Percentiles rank a stretch among this genome's conserved stretches.
Conservation (phyloP, 2,329 filamentous ascomycete species). For the Colletotrichum sp. region DNA sequence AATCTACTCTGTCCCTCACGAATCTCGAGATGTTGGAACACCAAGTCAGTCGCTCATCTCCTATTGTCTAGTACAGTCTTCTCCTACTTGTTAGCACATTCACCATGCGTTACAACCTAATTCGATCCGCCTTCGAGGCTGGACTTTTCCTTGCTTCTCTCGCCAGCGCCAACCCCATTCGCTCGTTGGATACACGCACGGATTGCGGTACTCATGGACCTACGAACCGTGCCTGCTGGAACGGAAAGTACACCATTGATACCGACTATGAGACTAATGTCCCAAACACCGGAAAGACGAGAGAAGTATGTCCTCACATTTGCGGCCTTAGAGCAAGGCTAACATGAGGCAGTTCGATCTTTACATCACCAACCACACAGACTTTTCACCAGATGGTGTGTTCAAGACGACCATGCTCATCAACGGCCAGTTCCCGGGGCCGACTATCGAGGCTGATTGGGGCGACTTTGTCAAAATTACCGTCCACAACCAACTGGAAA, state of each 20-base stretch:
- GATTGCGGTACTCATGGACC: slow-evolving; percentile 32
- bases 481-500: slow-evolving; percentile 63
- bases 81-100: not conserved
- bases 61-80: not conserved
- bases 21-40: not conserved
- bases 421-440: slow-evolving; percentile 54
- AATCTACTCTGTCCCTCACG: not conserved
- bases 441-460: slow-evolving; percentile 52
- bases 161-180: slow-evolving; percentile 5
- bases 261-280: slow-evolving; percentile 32
- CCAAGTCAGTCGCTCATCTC: slow-evolving; percentile 12
- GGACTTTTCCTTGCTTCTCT: slow-evolving; percentile 4
- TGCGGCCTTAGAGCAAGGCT: not conserved
- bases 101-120: not conserved
- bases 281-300: slow-evolving; percentile 28
- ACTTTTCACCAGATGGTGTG: slow-evolving; percentile 26
- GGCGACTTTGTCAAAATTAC: slow-evolving; percentile 56
- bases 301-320: slow-evolving; percentile 22
- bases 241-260: slow-evolving; percentile 31
- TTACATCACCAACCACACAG: slow-evolving; percentile 27
- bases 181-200: not conserved
- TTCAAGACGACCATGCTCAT: slow-evolving; percentile 45
- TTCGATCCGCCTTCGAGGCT: slow-evolving; percentile 5
- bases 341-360: slow-evolving; percentile 27
- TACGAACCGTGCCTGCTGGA: slow-evolving; percentile 35